Evolutionary conservation across 441 rosid genomes (phyloP).

Genomic region (Gossypium gossypioides): DNA sequence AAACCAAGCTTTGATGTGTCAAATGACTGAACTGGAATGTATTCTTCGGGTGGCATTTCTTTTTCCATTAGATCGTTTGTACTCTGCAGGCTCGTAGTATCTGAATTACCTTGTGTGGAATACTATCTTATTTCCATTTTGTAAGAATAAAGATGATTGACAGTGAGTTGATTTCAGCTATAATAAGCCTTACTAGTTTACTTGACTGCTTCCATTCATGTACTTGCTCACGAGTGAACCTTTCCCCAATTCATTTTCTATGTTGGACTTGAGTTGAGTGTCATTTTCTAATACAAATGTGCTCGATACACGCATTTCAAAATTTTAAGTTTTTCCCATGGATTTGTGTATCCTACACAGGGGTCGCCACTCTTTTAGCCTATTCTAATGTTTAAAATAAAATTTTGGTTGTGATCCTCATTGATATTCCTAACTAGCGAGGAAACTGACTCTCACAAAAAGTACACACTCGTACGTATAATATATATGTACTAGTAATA

Average conservation of each 20-base stretch:
- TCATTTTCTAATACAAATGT: background rate
- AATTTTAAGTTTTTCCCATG: background rate
- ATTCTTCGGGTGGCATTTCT: background rate
- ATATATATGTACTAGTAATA: too few species aligned
- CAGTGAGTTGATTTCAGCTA: background rate
- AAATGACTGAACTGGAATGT: slow-evolving; percentile 1
- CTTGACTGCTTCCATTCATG: background rate
- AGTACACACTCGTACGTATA: too few species aligned
- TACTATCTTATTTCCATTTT: background rate
- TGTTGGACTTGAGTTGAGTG: background rate
- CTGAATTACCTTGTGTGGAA: background rate
- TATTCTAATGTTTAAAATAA: too few species aligned
- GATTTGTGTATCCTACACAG: too few species aligned
- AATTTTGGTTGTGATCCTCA: too few species aligned
- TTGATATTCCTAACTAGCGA: too few species aligned
- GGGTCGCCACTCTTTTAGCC: too few species aligned
- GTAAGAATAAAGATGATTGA: background rate
- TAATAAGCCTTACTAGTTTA: background rate
- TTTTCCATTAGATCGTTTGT: background rate
- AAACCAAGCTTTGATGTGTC: slow-evolving; percentile 24
- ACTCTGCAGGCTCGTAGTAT: background rate
- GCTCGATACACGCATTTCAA: background rate
- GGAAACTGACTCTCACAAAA: too few species aligned
- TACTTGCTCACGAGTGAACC: background rate
- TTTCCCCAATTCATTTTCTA: background rate